Base-by-base conservation (phyloP, 495 filamentous ascomycete genomes). In the Cercophora sp. region DNA sequence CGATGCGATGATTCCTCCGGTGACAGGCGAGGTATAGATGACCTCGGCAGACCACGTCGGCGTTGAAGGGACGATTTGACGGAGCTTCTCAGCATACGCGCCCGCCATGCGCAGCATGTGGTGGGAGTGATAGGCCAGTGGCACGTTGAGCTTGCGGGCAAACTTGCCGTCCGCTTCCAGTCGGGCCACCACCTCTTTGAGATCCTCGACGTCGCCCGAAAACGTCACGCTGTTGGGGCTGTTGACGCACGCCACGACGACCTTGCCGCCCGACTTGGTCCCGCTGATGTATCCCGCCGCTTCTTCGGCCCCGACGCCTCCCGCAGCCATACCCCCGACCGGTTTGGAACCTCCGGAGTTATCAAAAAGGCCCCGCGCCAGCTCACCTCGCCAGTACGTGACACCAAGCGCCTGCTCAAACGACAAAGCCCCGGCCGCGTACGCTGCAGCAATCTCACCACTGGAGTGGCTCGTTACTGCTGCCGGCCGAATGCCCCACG, bases 251-350 rank as follows among this genome's bases (percentile, higher is more conserved):
- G 79, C 13, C 10, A 16, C 39, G 20, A 42, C 39, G 24, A 42
- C 16, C 39, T 42, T 42, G 16, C 39, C 39, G 16, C n/a, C n/a
- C n/a, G 39, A 22, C 39, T 42, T 42, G 39, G n/a, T 20, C 24
- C 24, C 16, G 20, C 16, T 22, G 39, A 42, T 42, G 2, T 76
- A 40, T 0, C 71, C 73, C 2, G 58, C 32, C 2, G 70, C 74
- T 16, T 79, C 68, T 8, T 75, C 64, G 8, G 43, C 16, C 0
- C 67, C 64, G 0, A 60, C 58, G 0, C 72, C 78, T n/a, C 72
- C 73, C 0, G 79, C 81, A 32, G 81, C 27, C 81, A 85, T 83
- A 1, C 61, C 68, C 9, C 79, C 79, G n/a, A n/a, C n/a, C n/a
- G n/a, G n/a, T n/a, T n/a, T n/a, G n/a, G n/a, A n/a, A n/a, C n/a